A percentile compares a stretch with the other conserved stretches of the same genome.
Conservation (phyloP, 306 rosid genomes). For the Cicer arietinum region DNA sequence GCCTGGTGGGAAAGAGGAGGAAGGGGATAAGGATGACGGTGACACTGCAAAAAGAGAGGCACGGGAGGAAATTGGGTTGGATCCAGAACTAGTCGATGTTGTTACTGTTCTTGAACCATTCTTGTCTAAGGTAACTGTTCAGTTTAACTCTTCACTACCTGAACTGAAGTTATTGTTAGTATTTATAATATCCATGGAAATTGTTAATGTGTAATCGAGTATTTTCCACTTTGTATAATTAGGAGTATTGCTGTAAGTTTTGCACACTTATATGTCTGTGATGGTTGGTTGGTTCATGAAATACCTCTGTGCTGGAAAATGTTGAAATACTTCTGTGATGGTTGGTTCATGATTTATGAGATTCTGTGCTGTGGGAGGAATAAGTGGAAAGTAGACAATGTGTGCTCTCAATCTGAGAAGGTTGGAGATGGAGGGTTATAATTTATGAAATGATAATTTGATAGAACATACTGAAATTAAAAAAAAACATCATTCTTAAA, state of each 20-base stretch:
- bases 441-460: constrained; percentile 14
- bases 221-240: not conserved
- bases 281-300: constrained; percentile 29
- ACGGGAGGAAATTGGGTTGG: constrained; percentile 88
- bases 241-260: constrained; percentile 6
- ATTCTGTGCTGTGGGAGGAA: not conserved
- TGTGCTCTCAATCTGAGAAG: not conserved
- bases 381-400: constrained; percentile 13
- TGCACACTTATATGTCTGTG: not conserved
- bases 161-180: constrained; percentile 3
- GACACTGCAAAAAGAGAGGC: constrained; percentile 96
- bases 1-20: constrained; percentile 96
- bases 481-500: not conserved
- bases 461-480: not conserved
- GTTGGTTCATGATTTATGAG: not conserved
- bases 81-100: constrained; percentile 77
- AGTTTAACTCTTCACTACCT: not conserved
- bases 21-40: constrained; percentile 86
- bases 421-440: constrained; percentile 11
- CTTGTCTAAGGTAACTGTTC: constrained; percentile 75
- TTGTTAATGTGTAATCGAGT: constrained; percentile 37
- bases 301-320: constrained; percentile 12
- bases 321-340: not conserved
- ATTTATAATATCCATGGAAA: constrained; percentile 1
- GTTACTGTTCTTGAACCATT: constrained; percentile 91